phyloP scores from a whole-genome alignment of 108 stramenopile species.

The Nannochloropsis oceanica region DNA sequence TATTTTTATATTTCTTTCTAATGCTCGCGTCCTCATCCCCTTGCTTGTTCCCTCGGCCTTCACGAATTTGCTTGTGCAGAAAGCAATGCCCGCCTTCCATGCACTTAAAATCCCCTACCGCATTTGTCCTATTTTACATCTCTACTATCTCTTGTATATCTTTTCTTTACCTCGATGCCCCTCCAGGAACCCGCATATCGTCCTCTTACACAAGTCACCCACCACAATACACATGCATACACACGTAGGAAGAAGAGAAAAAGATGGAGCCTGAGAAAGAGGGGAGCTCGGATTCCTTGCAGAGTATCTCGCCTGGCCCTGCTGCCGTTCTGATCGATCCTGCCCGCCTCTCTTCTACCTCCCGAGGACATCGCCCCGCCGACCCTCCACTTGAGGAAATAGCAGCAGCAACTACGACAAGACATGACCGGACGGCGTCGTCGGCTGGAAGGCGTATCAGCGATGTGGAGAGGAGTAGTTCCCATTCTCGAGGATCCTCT shows the following conservation, averaged over 20 bases:
- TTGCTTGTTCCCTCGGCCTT: no score
- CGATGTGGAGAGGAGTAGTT: neutral
- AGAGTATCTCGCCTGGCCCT: neutral
- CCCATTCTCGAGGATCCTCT: neutral
- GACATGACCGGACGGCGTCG: neutral
- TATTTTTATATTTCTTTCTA: no score
- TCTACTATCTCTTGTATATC: no score
- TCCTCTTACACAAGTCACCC: no score
- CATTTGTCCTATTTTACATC: no score
- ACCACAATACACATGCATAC: no score
- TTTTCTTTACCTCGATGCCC: no score
- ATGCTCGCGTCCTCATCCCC: no score
- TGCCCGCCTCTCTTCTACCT: neutral
- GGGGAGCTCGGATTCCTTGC: neutral
- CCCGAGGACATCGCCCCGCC: neutral
- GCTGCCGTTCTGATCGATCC: neutral
- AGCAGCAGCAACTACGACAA: neutral
- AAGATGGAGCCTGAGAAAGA: neutral
- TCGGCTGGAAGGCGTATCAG: neutral
- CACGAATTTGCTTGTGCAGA: no score
- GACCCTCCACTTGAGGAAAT: neutral
- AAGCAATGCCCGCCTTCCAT: no score
- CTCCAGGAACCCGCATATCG: no score
- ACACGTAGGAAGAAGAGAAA: neutral
- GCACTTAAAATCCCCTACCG: no score